Base-by-base conservation (phyloP, 495 filamentous ascomycete genomes). In the Filosporella fistucella region DNA sequence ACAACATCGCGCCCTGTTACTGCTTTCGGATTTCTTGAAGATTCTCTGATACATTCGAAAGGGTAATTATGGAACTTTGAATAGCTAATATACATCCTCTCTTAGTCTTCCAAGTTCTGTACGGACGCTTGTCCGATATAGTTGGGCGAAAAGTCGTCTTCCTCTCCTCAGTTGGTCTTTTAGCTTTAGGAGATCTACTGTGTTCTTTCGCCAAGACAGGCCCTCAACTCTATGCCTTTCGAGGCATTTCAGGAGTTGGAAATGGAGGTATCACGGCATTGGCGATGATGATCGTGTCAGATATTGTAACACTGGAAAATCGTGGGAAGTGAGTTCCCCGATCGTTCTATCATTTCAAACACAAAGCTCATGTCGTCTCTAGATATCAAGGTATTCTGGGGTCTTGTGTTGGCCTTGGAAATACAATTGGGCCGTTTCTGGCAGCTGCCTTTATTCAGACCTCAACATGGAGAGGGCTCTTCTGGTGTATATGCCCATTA, bases 181-280 rank as follows among this genome's bases (percentile, higher is more conserved):
- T 94, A 58, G 87, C 86, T 5, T 59, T 82, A 7, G 88, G 86
- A 2, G 87, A 82, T 47, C 61, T 90, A 29, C 75, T 72, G 42
- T 91, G 88, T 60, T 86, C 86, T 2, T 63, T 91, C n/a, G 79
- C 85, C 8, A 79, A 70, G 30, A 75, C 80, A 55, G 88, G 91
- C 61, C 68, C 72, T 38, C 67, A 89, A 53, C 65, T 94, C 12
- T 87, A 89, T 61, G 77, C 75, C 36, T 83, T 87, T 29, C 61
- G 78, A 47, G 78, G 76, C 10, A 45, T 74, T 1, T 61, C 67
- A 2, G 89, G 89, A 7, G 78, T 90, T 49, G 88, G 88, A 13
- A 88, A 85, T 25, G 89, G 86, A 30, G 89, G 89, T 18, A 94
- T 94, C 83, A 88, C 84, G 2, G 84, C 85, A 3, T 77, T 93